Base-by-base conservation (phyloP, 2,329 filamentous ascomycete species). In the Massarina eburnea region DNA sequence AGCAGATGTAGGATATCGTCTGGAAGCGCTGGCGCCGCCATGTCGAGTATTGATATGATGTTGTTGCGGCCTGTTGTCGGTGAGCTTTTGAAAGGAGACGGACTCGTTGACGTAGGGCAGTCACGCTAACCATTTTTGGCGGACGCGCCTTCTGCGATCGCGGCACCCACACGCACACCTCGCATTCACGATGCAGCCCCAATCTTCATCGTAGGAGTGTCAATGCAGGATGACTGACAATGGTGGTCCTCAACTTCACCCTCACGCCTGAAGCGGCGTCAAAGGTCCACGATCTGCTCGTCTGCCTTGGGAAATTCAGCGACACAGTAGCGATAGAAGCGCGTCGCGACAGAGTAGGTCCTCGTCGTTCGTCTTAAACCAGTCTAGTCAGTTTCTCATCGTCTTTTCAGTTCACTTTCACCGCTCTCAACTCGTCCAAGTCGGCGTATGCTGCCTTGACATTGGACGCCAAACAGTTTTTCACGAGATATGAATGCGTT, bases 281-380 rank as follows among this genome's bases (percentile, higher is more conserved):
- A 6, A 82, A 81, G 39, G 75, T 92, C 35, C 85, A 89, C 58
- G 88, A 91, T 67, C 80, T 84, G 19, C 79, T 92, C 45, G 76
- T 83, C 18, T 92, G 88, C 66, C 77, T 92, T 20, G 81, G 82
- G 61, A 90, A 89, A 68, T 91, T 92, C 73, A 88, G 85, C 66
- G 88, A 92, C 57, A 82, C 86, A 36, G 87, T 92, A 17, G 87
- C 83, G 20, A 76, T 92, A 32, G 88, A 91, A 67, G 85, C 86
- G 26, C 79, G 80, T 57, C 81, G 78, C 52, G 85, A 89, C 59
- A 82, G 80, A 66, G 86, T 87, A 70, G 43, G 68, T 61, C 29
- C 34, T 32, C 21, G 8, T 18, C 33, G 39, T 39, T 34, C 39
- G 24, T 34, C 37, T 41, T 14, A 52, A 38, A 43, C 36, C 37